These are phyloP conservation scores for Dictyostelium intermedium DNA, from an alignment of 78 protist species.

Conservation along the genomic window DNA sequence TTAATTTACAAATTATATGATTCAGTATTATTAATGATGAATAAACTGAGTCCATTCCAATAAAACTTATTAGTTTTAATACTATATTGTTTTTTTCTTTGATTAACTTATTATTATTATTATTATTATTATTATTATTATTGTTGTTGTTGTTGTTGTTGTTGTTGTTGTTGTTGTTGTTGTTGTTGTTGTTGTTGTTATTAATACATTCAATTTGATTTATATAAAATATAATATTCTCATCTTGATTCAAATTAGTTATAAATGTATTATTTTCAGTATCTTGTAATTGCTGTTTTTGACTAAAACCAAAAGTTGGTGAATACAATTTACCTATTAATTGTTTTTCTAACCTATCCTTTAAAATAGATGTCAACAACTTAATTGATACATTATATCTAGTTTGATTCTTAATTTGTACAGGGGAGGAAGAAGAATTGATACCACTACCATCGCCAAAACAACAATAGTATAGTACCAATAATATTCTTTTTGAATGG, in stretches of 20 bases:
- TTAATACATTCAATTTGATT: not conserved
- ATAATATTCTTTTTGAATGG: not conserved
- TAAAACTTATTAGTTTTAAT: not conserved
- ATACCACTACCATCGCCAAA: not conserved
- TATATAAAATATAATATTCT: not conserved
- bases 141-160: not conserved
- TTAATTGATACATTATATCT: not conserved
- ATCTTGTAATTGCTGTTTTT: not conserved
- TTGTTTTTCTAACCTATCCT: not conserved
- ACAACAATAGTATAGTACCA: not conserved
- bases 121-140: not conserved
- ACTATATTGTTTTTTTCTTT: not conserved
- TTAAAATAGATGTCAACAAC: not conserved
- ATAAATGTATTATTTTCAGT: not conserved
- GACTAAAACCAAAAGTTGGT: not conserved
- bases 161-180: not conserved
- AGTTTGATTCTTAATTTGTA: not conserved
- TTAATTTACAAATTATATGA: not conserved
- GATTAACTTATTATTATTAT: not conserved
- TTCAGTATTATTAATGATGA: not conserved
- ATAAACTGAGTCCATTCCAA: not conserved
- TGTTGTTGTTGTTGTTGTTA: too few species aligned
- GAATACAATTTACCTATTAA: not conserved
- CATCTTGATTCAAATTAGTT: not conserved
- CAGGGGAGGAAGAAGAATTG: not conserved